Evolutionary conservation across 2,329 filamentous ascomycete species (phyloP).

Genomic region (Cadophora gregata): DNA sequence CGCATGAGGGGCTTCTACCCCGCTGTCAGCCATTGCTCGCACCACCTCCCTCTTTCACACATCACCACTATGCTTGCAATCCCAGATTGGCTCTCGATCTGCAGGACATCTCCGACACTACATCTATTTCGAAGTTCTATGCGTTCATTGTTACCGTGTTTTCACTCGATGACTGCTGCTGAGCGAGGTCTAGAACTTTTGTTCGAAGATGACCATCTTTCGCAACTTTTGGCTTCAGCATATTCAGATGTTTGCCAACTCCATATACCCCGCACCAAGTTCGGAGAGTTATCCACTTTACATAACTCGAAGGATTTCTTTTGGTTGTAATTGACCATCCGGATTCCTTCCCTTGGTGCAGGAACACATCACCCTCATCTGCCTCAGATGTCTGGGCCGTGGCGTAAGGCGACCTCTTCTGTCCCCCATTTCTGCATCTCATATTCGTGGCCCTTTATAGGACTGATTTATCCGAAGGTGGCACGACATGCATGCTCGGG

Average conservation of each 20-base stretch:
- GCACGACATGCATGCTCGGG: conserved; percentile 22
- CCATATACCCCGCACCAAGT: background rate
- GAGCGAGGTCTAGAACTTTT: background rate
- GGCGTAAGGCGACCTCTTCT: conserved; percentile 21
- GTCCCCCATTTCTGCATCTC: conserved; percentile 28
- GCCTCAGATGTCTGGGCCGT: conserved; percentile 12
- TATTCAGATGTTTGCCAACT: background rate
- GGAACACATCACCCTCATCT: background rate
- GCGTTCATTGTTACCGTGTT: background rate
- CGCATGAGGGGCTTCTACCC: conserved; percentile 11
- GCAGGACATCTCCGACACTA: background rate
- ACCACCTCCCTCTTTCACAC: background rate
- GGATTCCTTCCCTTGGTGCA: background rate
- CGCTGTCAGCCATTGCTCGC: conserved; percentile 6
- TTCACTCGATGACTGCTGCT: background rate
- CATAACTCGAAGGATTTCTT: conserved; percentile 4
- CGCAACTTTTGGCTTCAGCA: background rate
- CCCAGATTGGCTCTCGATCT: background rate
- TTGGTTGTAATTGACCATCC: background rate
- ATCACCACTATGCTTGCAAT: background rate
- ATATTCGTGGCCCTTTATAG: conserved; percentile 28
- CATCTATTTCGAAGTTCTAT: background rate
- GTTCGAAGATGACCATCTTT: background rate
- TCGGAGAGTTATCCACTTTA: background rate
- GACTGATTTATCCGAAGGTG: conserved; percentile 28